Base-by-base conservation (phyloP, 441 rosid genomes). In the Populus hybrid region DNA sequence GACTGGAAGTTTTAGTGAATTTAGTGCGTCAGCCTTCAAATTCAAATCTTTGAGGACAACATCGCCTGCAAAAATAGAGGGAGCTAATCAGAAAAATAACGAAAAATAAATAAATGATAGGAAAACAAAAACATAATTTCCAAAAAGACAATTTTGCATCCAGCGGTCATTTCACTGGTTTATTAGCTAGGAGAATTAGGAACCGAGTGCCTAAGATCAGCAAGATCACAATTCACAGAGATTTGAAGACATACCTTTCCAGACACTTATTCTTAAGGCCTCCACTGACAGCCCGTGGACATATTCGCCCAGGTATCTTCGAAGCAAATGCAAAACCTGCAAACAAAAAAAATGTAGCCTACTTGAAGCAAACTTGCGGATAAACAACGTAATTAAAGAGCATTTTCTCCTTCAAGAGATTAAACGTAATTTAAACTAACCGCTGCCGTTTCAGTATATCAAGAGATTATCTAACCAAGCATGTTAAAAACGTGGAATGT, bases 301-400 rank as follows among this genome's bases (percentile, higher is more conserved):
- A 80, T 96, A 94, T 82, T 96, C 98, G 21, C 99, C 98, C 89
- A 96, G 87, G 85, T 96, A 96, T 85, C 88, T 91, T 82, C 96
- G 97, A 85, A 96, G 98, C 92, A 96, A 87, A 85, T 91, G 98
- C 77, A 96, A 78, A 80, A 96, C 99, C 99, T 94, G 83, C 81
- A 81, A 83, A 19, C 50, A 77, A 34, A 59, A 73, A 72, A 79
- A 34, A 64, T 5, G 6, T 14, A 46, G 73, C 66, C 28, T 18
- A 8, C 19, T 64, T 71, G 38, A 3, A 76, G 19, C 63, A 59
- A 21, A 18, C 65, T 30, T 9, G 16, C 42, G 40, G 35, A 76
- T 24, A 63, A 46, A 34, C 12, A 21, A 18, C 63, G 35, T 3
- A 50, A 19, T 34, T 18, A 34, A 36, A 9, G 24, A 19, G 12